phyloP scores from a whole-genome alignment of 208 protist genomes.

The Lotmaria passim region DNA sequence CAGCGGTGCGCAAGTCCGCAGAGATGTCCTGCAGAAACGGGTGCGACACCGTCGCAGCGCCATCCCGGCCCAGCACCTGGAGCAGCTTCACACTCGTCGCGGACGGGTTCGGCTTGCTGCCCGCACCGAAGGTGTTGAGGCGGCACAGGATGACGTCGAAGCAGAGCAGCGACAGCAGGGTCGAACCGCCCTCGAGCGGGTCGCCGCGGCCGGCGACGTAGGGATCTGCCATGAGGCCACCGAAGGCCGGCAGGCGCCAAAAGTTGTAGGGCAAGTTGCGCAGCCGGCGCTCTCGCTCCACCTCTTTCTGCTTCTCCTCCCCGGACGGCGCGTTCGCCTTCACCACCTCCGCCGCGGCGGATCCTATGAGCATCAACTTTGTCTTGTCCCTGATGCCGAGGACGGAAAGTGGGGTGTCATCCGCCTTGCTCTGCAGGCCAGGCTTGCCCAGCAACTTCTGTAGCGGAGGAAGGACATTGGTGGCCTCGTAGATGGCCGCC shows the following conservation, averaged over 20 bases:
- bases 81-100: conserved; percentile 31
- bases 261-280: conserved; percentile 44
- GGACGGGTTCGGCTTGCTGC: conserved; percentile 9
- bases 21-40: conserved; percentile 39
- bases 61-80: conserved; percentile 32
- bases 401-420: conserved; percentile 33
- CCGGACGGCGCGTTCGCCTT: conserved; percentile 34
- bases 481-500: conserved; percentile 32
- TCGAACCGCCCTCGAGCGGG: conserved; percentile 52
- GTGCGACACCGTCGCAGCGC: conserved; percentile 34
- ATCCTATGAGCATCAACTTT: conserved; percentile 71
- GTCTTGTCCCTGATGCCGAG: conserved; percentile 52
- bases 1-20: conserved; percentile 33
- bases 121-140: conserved; percentile 48
- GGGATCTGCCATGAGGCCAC: conserved; percentile 66
- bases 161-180: conserved; percentile 40
- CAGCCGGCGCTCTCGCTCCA: conserved; percentile 39
- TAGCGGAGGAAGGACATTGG: conserved; percentile 45
- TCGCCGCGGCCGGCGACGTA: conserved; percentile 54
- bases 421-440: conserved; percentile 45
- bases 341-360: conserved; percentile 45
- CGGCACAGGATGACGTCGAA: conserved; percentile 58
- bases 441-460: conserved; percentile 71
- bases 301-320: conserved; percentile 39
- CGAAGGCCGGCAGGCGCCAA: conserved; percentile 61